Base-by-base conservation (phyloP, 495 filamentous ascomycete genomes). In the Penicillium robsamsonii region DNA sequence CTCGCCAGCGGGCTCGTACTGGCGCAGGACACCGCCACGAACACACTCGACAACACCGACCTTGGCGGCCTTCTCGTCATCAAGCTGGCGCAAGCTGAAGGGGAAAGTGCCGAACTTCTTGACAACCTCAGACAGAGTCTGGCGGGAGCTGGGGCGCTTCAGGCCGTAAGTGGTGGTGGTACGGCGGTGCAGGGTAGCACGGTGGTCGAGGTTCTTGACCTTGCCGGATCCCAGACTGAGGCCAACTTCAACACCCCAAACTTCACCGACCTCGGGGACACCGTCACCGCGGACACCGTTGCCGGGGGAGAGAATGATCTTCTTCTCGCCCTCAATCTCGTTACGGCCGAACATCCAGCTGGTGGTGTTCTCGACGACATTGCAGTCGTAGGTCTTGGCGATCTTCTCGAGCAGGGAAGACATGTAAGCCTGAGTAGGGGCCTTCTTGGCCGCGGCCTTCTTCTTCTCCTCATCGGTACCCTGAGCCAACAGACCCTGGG, bases 91-190 rank as follows among this genome's bases (percentile, higher is more conserved):
- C 76, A 98, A 79, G 73, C 91, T 94, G 84, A 98, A 98, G 58
- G 94, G 95, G 81, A 98, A 98, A 46, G 84, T 89, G 58, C 92
- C 92, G 73, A 97, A 97, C 77, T 93, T 97, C 84, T 90, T 92
- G 61, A 93, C 86, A 53, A 96, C 85, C 75, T 97, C 95, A 25
- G 90, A 95, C 18, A 96, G 80, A 27, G 88, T 90, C 70, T 94
- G 88, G 56, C 92, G 83, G 30, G 93, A 96, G 63, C 89, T 93
- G 42, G 90, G 89, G 42, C 95, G 86, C 84, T 97, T 97, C 46
- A 98, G 81, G 55, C 81, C 81, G 74, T 95, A 95, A 47, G 90
- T 96, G 41, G 89, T 92, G 51, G 83, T 85, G 49, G 95, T 98
- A 64, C 95, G 87, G 66, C 92, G 88, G 75, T 96, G 92, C 50